Evolutionary conservation across 176 grass and related monocot genomes (phyloP).

Genomic region (Cenchrus fungigraminus): DNA sequence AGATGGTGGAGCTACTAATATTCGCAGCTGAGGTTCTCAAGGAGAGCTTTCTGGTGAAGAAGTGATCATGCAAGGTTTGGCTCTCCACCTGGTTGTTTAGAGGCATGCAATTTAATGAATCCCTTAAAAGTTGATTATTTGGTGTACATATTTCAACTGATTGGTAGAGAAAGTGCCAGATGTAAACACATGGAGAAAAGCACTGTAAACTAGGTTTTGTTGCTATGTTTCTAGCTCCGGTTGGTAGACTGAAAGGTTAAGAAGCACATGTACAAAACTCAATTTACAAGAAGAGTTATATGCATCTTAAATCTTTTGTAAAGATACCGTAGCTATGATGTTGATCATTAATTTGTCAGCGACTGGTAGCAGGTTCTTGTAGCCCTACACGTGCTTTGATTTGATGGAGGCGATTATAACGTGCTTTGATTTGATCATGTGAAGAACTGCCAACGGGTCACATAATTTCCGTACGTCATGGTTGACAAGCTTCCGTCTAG

Average conservation of each 20-base stretch:
- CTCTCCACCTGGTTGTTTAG: neutral
- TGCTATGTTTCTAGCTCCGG: neutral
- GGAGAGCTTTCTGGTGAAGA: conserved; percentile 54
- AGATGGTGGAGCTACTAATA: conserved; percentile 91
- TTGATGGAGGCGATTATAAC: neutral
- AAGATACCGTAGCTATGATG: neutral
- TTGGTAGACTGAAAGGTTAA: conserved; percentile 7
- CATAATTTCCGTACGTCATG: neutral
- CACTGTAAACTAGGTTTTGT: neutral
- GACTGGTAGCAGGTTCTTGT: neutral
- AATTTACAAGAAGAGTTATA: neutral
- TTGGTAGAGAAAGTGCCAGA: neutral
- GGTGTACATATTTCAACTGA: conserved; percentile 22
- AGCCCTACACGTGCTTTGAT: neutral
- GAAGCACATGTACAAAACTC: neutral
- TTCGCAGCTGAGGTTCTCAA: conserved; percentile 67
- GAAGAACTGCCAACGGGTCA: neutral
- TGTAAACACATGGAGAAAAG: neutral
- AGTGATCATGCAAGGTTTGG: neutral
- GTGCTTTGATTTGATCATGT: neutral
- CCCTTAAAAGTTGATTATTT: neutral
- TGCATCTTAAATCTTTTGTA: neutral
- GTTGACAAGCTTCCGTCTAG: conserved; percentile 1
- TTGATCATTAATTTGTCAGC: neutral
- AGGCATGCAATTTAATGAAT: conserved; percentile 15